phyloP scores from a whole-genome alignment of 2,329 filamentous ascomycete genomes.

The Sphaerulina populicola region DNA sequence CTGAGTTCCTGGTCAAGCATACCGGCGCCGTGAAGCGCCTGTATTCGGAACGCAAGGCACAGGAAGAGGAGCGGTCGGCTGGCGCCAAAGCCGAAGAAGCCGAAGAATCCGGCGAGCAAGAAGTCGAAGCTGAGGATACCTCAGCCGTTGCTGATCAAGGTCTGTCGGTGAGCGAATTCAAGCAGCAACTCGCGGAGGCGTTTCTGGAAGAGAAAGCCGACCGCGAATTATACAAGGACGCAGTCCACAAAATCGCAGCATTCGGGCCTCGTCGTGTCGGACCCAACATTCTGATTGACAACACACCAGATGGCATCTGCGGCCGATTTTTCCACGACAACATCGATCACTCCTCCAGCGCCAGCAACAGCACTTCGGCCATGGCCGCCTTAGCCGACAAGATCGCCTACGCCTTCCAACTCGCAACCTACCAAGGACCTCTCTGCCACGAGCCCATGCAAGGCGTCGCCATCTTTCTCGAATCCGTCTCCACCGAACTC shows the following conservation, averaged over 20 bases:
- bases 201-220: slow-evolving; percentile 66
- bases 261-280: slow-evolving; percentile 82
- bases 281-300: slow-evolving; percentile 82
- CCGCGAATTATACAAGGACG: slow-evolving; percentile 66
- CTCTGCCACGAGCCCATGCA: slow-evolving; percentile 90
- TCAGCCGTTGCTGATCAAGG: slow-evolving; percentile 50
- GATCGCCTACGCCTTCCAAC: slow-evolving; percentile 86
- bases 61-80: slow-evolving; percentile 37
- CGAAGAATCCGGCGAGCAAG: slow-evolving; percentile 32
- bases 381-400: slow-evolving; percentile 64
- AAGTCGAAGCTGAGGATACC: slow-evolving; percentile 41
- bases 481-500: slow-evolving; percentile 60
- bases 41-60: slow-evolving; percentile 60
- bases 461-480: slow-evolving; percentile 82
- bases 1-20: slow-evolving; percentile 75
- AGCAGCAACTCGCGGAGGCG: slow-evolving; percentile 56
- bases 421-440: slow-evolving; percentile 79
- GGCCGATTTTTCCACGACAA: slow-evolving; percentile 50
- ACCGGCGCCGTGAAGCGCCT: slow-evolving; percentile 67
- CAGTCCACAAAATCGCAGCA: slow-evolving; percentile 72
- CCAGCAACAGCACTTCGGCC: slow-evolving; percentile 17
- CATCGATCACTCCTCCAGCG: slow-evolving; percentile 17
- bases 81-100: slow-evolving; percentile 32
- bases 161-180: slow-evolving; percentile 68
- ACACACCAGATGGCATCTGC: slow-evolving; percentile 62